Conservation (phyloP, 2,329 filamentous ascomycete species). For the Herpotrichia juniperi region DNA sequence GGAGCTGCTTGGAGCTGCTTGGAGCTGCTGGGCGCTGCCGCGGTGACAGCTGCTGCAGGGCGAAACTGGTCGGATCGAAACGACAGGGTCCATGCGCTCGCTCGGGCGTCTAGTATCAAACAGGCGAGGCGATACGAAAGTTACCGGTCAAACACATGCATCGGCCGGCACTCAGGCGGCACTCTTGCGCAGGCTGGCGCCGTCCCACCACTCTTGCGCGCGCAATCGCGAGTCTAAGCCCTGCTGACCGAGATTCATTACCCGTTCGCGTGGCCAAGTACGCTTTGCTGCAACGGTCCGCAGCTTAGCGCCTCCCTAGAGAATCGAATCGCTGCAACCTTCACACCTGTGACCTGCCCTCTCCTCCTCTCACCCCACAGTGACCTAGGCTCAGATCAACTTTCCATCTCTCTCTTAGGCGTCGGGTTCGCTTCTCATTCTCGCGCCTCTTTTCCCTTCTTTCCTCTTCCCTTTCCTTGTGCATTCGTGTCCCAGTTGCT, state of each 20-base stretch:
- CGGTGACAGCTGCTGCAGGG: not conserved
- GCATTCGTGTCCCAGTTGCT: conserved; percentile 34
- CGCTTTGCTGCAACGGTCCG: conserved; percentile 16
- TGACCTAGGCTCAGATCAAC: conserved; percentile 30
- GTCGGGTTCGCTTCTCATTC: conserved; percentile 42
- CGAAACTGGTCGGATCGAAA: not conserved
- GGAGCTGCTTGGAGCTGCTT: no score
- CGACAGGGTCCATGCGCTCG: not conserved
- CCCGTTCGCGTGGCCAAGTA: not conserved
- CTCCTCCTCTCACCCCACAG: conserved; percentile 42
- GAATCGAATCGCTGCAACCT: conserved; percentile 34
- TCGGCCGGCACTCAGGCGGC: no score
- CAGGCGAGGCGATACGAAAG: not conserved
- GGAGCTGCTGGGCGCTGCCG: no score
- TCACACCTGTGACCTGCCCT: conserved; percentile 27
- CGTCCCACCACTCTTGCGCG: not conserved
- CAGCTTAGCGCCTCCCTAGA: conserved; percentile 24
- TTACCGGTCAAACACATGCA: not conserved
- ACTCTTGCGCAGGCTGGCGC: no score
- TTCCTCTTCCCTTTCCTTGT: conserved; percentile 46
- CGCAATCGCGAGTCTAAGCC: not conserved
- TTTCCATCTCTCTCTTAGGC: conserved; percentile 40
- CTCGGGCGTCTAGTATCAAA: not conserved
- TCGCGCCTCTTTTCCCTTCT: conserved; percentile 44
- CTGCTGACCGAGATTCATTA: not conserved